Base-by-base conservation (phyloP, 2,329 filamentous ascomycete genomes). In the Paecilomyces variotii region DNA sequence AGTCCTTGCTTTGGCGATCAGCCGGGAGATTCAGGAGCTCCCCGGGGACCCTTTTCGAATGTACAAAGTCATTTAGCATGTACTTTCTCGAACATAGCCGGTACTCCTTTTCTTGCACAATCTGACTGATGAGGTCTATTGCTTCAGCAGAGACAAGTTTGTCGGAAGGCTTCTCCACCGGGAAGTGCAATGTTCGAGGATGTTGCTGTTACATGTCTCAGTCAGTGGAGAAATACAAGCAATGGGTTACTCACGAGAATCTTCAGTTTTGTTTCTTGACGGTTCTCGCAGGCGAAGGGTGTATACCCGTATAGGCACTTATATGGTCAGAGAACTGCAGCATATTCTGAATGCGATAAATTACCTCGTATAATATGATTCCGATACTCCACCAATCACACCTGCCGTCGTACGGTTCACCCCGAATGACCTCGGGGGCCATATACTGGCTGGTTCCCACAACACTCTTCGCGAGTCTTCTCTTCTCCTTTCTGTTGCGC, bases 331-430 rank as follows among this genome's bases (percentile, higher is more conserved):
- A 12, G 19, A 28, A 12, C 25, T n/a, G 24, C 19, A 7, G 39
- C 39, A 45, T 24, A 25, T 27, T 50, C 63, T 54, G 63, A 57
- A 52, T 2, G 55, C n/a, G 34, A 19, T 4, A 34, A 63, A 70
- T 57, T 66, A 83, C 83, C 74, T 97, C 93, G 68, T 90, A 97
- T 58, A 97, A 76, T 69, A 97, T 97, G 69, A 97, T 86, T 56
- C 91, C 93, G 65, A 97, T 84, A 75, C 92, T 97, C 93, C 90
- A 97, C 91, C 84, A 97, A 75, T 97, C 93, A 75, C 93, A 97
- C 68, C 93, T 83, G 30, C 90, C 93, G 74, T 97, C 94, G 72
- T 97, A 97, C 39, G 82, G 77, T 54, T 91, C 83, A 28, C 92
- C 90, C 63, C 83, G 80, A 59, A 97, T 87, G 19, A 97, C 90